These are phyloP conservation scores for Crithidia mellificae DNA, from an alignment of 208 protist species.

Conservation along the genomic window DNA sequence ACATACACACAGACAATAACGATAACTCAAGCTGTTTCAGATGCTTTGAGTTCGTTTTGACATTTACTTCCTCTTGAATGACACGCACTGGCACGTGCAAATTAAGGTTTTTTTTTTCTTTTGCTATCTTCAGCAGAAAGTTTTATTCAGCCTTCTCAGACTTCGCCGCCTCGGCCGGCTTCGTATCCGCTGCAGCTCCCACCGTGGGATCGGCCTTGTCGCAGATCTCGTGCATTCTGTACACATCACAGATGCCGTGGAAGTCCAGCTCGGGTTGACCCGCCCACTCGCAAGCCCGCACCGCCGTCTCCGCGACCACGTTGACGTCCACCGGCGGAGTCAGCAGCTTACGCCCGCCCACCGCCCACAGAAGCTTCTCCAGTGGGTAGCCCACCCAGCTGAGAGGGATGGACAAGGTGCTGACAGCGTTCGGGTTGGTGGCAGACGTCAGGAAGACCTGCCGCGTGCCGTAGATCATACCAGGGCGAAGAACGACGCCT, in stretches of 20 bases:
- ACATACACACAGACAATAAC: too few species aligned
- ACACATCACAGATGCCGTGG: slow-evolving; percentile 57
- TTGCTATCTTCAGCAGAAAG: background rate
- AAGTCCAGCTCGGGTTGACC: slow-evolving; percentile 24
- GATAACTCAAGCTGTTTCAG: too few species aligned
- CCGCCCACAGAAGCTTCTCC: slow-evolving; percentile 48
- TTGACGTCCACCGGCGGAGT: slow-evolving; percentile 68
- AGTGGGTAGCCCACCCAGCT: slow-evolving; percentile 60
- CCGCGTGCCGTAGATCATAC: slow-evolving; percentile 83
- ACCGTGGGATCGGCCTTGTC: slow-evolving; percentile 5
- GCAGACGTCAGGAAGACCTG: slow-evolving; percentile 36
- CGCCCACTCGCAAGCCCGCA: slow-evolving; percentile 61
- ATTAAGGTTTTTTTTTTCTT: too few species aligned
- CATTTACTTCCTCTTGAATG: too few species aligned
- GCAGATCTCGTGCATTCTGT: slow-evolving; percentile 69
- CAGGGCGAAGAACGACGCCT: slow-evolving; percentile 68
- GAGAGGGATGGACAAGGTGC: slow-evolving; percentile 66
- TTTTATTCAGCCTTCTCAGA: background rate
- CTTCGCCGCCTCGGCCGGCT: background rate
- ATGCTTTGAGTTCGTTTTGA: too few species aligned
- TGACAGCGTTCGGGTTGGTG: slow-evolving; percentile 25
- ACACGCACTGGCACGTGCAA: too few species aligned
- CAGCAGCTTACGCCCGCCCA: slow-evolving; percentile 57
- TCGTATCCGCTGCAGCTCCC: background rate
- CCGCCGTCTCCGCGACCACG: slow-evolving; percentile 67